A percentile compares a stretch with the other conserved stretches of the same genome.
phyloP scores from a whole-genome alignment of 1,284 basidiomycete genomes.

The Rhodotorula sp. region DNA sequence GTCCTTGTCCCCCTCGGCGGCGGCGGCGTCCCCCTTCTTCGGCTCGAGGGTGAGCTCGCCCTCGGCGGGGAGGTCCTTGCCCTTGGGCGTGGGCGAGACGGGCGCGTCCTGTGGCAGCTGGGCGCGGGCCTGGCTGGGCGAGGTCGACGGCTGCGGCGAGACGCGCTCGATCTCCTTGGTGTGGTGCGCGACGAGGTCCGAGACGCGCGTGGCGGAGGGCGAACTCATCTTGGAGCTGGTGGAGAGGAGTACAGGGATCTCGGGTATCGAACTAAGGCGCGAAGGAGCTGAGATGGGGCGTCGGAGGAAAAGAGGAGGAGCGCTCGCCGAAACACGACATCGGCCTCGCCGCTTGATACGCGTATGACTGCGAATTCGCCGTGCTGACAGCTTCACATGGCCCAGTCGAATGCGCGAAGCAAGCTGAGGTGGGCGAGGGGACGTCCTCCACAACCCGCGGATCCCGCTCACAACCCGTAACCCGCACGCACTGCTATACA shows the following conservation, averaged over 20 bases:
- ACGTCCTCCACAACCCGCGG: no score
- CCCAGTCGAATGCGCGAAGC: no score
- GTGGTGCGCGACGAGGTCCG: constrained; percentile 6
- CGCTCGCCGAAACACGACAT: neutral
- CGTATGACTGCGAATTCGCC: no score
- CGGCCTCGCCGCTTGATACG: neutral
- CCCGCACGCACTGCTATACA: neutral
- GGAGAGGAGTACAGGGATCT: neutral
- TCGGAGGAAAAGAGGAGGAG: neutral
- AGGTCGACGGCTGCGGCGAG: neutral
- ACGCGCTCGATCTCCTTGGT: neutral
- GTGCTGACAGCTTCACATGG: neutral
- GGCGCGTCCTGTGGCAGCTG: neutral
- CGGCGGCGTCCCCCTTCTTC: neutral
- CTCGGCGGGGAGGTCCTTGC: neutral
- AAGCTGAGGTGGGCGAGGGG: no score
- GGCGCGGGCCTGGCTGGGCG: neutral
- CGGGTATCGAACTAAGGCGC: neutral
- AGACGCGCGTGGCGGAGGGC: neutral
- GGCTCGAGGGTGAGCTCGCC: neutral
- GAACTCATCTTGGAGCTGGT: neutral
- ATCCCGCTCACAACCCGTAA: no score
- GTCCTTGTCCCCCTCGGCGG: neutral
- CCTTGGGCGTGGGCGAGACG: neutral
- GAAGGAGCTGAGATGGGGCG: neutral